Evolutionary conservation across 495 filamentous ascomycete species (phyloP).

Genomic region (Aspergillus conjunctus): DNA sequence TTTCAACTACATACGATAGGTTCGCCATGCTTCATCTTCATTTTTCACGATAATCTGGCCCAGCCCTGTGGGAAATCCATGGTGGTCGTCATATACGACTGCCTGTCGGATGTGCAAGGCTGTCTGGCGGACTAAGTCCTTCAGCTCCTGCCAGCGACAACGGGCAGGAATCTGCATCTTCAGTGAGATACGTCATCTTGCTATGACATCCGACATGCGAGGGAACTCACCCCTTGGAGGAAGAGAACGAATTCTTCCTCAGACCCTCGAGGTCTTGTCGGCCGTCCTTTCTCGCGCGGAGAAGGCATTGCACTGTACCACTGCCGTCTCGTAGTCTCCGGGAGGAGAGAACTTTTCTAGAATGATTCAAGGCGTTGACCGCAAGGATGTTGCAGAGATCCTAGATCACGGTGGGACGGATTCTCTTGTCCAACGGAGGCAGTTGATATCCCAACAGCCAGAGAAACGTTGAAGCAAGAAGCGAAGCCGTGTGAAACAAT

Average conservation of each 20-base stretch:
- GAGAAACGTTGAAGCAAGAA: constrained; percentile 3
- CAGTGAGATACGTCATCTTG: constrained; percentile 16
- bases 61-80: constrained; percentile 49
- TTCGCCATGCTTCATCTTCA: constrained; percentile 52
- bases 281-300: constrained; percentile 37
- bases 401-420: not conserved
- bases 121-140: constrained; percentile 51
- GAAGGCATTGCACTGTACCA: constrained; percentile 33
- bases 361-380: not conserved
- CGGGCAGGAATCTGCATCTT: constrained; percentile 46
- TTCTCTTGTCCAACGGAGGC: constrained; percentile 4
- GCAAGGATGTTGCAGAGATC: constrained; percentile 4
- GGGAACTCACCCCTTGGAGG: constrained; percentile 45
- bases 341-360: not conserved
- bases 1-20: constrained; percentile 40
- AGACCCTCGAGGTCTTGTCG: constrained; percentile 34
- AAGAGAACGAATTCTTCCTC: constrained; percentile 53
- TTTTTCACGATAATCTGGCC: constrained; percentile 54
- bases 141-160: constrained; percentile 54
- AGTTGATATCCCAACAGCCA: constrained; percentile 13
- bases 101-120: constrained; percentile 51
- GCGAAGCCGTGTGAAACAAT: not conserved
- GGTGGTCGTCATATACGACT: constrained; percentile 50
- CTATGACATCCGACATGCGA: not conserved
- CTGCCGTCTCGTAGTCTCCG: not conserved